Evolutionary conservation across 768 basidiomycete species (phyloP).

Genomic region (Amanita rubescens): DNA sequence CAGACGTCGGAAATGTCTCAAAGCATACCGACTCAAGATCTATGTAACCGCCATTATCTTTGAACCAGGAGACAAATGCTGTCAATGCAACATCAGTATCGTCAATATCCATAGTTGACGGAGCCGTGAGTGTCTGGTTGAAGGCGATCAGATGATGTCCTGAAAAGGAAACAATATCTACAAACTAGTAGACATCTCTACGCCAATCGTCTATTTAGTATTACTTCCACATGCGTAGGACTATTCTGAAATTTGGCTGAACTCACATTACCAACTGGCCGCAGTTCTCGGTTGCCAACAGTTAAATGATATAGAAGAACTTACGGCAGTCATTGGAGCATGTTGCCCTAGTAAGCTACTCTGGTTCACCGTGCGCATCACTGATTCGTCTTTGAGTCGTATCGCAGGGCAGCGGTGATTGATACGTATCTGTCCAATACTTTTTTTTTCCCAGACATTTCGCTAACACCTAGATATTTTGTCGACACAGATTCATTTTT

Average conservation of each 20-base stretch:
- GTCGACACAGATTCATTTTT: too few relatives aligned
- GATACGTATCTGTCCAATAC: too few relatives aligned
- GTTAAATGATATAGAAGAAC: not conserved
- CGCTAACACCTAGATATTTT: too few relatives aligned
- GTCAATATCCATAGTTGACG: not conserved
- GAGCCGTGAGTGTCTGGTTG: too few relatives aligned
- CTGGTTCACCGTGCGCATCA: not conserved
- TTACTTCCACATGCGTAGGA: not conserved
- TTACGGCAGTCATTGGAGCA: not conserved
- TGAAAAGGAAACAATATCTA: not conserved
- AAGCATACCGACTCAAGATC: slow-evolving; percentile 42
- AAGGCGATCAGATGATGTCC: not conserved
- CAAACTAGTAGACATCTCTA: not conserved
- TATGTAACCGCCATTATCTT: slow-evolving; percentile 38
- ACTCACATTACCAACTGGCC: not conserved
- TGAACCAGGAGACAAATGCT: slow-evolving; percentile 54
- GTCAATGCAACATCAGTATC: not conserved
- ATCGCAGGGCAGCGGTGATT: too few relatives aligned
- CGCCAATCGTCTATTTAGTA: not conserved
- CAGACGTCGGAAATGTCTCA: slow-evolving; percentile 36
- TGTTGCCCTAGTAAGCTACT: not conserved
- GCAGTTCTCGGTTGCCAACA: not conserved
- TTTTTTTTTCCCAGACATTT: too few relatives aligned
- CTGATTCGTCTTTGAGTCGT: not conserved
- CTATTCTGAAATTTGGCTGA: not conserved